Conservation (phyloP, 345 rosid species). For the Eucalyptus fibrosa region DNA sequence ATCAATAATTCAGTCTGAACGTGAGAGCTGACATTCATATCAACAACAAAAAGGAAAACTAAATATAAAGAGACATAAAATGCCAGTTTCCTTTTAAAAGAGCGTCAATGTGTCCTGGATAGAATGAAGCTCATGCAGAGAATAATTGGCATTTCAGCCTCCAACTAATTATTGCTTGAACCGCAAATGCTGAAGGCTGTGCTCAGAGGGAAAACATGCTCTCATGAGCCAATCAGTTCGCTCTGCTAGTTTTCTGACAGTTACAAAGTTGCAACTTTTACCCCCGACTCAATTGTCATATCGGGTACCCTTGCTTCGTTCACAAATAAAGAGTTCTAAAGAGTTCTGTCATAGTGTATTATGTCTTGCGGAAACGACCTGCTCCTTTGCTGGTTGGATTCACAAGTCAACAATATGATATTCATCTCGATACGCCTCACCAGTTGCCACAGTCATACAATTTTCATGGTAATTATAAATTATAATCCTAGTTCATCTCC, state of each 20-base stretch:
- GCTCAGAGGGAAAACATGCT: background rate
- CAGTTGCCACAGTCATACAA: background rate
- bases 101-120: background rate
- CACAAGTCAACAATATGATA: background rate
- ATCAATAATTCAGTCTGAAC: background rate
- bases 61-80: background rate
- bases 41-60: background rate
- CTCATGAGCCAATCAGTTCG: background rate
- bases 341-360: background rate
- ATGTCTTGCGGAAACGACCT: background rate
- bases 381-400: background rate
- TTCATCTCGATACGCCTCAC: background rate
- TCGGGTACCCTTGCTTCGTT: background rate
- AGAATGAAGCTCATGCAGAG: background rate
- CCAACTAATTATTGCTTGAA: background rate
- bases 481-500: background rate
- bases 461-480: background rate
- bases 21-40: background rate
- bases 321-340: background rate
- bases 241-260: background rate
- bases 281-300: background rate
- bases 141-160: background rate
- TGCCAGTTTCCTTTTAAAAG: background rate
- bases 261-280: background rate
- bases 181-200: background rate